A percentile compares a stretch with the other conserved stretches of the same genome.
Conservation (phyloP, 495 filamentous ascomycete genomes). For the Hypoxylon fuscum region DNA sequence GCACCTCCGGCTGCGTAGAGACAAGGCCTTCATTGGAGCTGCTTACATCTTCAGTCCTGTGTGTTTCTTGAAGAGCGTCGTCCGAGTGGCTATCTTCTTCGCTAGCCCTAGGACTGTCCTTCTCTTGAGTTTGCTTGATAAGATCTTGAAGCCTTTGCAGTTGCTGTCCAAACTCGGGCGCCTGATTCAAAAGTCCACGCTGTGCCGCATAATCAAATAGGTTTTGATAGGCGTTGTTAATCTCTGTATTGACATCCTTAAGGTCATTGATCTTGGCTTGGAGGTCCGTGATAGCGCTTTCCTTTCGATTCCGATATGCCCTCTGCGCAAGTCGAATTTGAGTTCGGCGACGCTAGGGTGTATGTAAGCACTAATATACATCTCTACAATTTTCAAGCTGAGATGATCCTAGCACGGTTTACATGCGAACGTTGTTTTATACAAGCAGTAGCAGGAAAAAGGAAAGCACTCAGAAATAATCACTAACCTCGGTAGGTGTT, state of each 20-base stretch:
- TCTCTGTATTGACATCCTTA: constrained; percentile 71
- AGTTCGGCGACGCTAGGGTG: constrained; percentile 77
- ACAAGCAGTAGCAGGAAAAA: too few species aligned
- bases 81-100: constrained; percentile 20
- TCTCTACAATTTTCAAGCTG: constrained; percentile 1
- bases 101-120: constrained; percentile 28
- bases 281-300: constrained; percentile 78
- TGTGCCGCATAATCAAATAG: constrained; percentile 68
- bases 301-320: constrained; percentile 85
- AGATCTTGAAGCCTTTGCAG: constrained; percentile 46
- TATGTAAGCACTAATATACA: constrained; percentile 29
- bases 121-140: constrained; percentile 45
- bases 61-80: constrained; percentile 7
- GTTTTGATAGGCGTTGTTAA: constrained; percentile 76
- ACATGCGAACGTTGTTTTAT: too few species aligned
- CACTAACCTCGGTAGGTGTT: constrained; percentile 62
- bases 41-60: constrained; percentile 4
- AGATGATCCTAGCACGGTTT: too few species aligned
- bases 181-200: constrained; percentile 59
- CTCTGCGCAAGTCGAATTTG: constrained; percentile 88
- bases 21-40: neutral
- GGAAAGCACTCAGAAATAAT: constrained; percentile 9
- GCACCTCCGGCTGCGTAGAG: constrained; percentile 7
- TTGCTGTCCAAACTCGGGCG: constrained; percentile 61
- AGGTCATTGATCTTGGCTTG: constrained; percentile 72